Conservation (phyloP, 2,329 filamentous ascomycete species). For the Zymoseptoria pseudotritici region DNA sequence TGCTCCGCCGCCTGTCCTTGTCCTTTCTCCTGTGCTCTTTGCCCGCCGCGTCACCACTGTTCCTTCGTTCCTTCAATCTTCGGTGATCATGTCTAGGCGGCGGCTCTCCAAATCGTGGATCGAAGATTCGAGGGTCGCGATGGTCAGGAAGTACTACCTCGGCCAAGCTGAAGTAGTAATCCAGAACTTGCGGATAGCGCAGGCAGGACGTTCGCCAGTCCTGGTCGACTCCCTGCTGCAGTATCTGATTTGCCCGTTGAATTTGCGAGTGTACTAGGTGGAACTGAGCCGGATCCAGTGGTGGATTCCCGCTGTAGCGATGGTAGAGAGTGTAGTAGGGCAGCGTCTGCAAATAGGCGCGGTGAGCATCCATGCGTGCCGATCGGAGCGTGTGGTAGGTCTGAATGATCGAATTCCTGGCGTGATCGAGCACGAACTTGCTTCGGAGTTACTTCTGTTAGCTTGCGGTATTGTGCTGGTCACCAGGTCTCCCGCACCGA, state of each 20-base stretch:
- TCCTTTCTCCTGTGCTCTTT: constrained; percentile 17
- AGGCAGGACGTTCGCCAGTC: constrained; percentile 71
- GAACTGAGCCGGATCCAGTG: constrained; percentile 35
- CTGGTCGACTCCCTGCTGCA: constrained; percentile 69
- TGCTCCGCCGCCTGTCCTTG: constrained; percentile 16
- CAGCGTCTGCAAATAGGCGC: constrained; percentile 37
- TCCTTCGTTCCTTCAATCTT: constrained; percentile 28
- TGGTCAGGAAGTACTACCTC: constrained; percentile 58
- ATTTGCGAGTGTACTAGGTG: constrained; percentile 46
- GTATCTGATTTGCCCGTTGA: constrained; percentile 53
- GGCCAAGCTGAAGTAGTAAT: constrained; percentile 70
- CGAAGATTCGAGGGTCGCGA: constrained; percentile 29
- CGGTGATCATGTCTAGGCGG: constrained; percentile 16
- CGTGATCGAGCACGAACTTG: constrained; percentile 41
- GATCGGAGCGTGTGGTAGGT: constrained; percentile 37
- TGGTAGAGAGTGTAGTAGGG: constrained; percentile 42
- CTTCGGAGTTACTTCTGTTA: constrained; percentile 22
- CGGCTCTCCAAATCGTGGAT: constrained; percentile 26
- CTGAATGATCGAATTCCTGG: constrained; percentile 38
- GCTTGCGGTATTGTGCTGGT: not conserved
- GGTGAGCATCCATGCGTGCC: constrained; percentile 35
- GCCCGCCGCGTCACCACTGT: constrained; percentile 15
- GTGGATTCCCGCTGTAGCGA: constrained; percentile 39
- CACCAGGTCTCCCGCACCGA: constrained; percentile 15
- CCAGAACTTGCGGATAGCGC: constrained; percentile 71